These are phyloP conservation scores for Sonneratia caseolaris DNA, from an alignment of 345 rosid genomes.

Conservation along the genomic window DNA sequence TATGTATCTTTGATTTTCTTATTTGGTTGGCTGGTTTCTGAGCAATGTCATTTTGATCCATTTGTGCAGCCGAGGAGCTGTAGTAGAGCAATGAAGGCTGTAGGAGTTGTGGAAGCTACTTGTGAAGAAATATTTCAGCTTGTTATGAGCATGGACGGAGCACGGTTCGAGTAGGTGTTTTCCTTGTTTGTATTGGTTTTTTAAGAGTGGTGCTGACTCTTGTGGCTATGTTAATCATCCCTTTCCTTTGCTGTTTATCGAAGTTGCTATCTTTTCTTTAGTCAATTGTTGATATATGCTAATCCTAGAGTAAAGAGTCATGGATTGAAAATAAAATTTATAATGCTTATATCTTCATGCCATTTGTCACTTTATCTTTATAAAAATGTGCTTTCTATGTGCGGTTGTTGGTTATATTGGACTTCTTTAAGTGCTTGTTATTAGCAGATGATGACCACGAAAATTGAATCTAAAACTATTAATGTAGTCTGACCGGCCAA, in stretches of 20 bases:
- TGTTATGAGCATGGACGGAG: slow-evolving; percentile 98
- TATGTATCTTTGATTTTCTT: slow-evolving; percentile 7
- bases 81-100: slow-evolving; percentile 99
- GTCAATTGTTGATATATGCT: not conserved
- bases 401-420: not conserved
- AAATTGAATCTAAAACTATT: not conserved
- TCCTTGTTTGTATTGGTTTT: slow-evolving; percentile 10
- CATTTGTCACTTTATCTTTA: not conserved
- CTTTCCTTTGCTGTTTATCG: not conserved
- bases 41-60: not conserved
- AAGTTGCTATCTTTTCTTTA: not conserved
- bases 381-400: not conserved
- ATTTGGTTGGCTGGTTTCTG: slow-evolving; percentile 7
- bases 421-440: not conserved
- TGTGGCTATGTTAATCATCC: not conserved
- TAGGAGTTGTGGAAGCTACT: slow-evolving; percentile 92
- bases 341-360: not conserved
- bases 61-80: slow-evolving; percentile 93
- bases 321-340: not conserved
- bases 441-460: not conserved
- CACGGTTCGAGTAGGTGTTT: slow-evolving; percentile 91
- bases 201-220: not conserved
- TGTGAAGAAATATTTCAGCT: slow-evolving; percentile 98
- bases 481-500: not conserved
- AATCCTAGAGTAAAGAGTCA: not conserved